Evolutionary conservation across 768 basidiomycete genomes (phyloP), one percentile per base, ranked within the genome.

Genomic region (Clavulina sp.): DNA sequence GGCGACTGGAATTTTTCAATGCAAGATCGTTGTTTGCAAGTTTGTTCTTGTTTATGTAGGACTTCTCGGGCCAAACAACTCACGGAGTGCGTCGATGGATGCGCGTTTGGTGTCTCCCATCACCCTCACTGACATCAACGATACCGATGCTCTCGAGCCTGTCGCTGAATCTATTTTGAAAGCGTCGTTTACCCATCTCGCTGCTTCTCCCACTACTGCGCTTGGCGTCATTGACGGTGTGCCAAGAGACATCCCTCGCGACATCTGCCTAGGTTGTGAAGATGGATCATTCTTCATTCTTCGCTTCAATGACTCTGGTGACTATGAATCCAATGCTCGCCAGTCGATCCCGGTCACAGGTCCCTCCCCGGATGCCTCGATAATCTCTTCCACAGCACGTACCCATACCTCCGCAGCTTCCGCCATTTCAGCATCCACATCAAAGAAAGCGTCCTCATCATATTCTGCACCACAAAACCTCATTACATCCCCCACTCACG

Each of bases 401-500:
- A 16, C 43, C 43, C 9, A 16, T 9, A 16, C 13, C 9, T 9
- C 43, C 13, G 43, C 43, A 9, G 26, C 9, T 9, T 28, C 26
- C 43, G 13, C 43, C 43, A 26, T 13, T 38, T 38, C 36, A n/a
- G n/a, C 36, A 38, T 46, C 43, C 43, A 46, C 26, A 46, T 46
- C 43, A 13, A 16, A 13, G 9, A 26, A 13, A 13, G 9, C 9
- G 26, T 46, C 43, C 26, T 13, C 13, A 13, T 9, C 16, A 24
- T 13, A 13, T 24, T 26, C 26, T 46, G 9, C 24, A 9, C 43
- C 43, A 9, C 9, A 9, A 16, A 46, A 46, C 26, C 13, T 46
- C 26, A 24, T 46, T 26, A 13, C 43, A 13, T 13, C 13, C 9
- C 43, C 9, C 24, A 9, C 81, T 18, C 71, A 74, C 4, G 72